Percentiles rank a stretch among this genome's conserved stretches.
Evolutionary conservation across 805 yeast genomes (phyloP).

Genomic region (Millerozyma acaciae): DNA sequence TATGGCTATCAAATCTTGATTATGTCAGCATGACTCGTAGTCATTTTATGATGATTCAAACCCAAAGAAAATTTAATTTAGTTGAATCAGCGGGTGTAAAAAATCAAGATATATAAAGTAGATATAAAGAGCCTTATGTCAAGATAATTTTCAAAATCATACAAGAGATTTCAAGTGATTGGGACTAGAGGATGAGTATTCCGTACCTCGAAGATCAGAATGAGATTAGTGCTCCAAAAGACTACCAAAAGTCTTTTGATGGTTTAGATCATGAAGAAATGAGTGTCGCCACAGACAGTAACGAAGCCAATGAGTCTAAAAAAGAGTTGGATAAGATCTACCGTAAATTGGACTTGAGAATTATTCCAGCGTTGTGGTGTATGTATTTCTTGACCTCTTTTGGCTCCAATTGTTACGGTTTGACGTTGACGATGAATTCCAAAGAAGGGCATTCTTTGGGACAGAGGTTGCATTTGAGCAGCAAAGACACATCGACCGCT

Average conservation of each 20-base stretch:
- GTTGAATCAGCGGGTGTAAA: too few relatives aligned
- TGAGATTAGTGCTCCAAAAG: too few relatives aligned
- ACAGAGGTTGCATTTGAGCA: conserved; percentile 46
- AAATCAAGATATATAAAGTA: too few relatives aligned
- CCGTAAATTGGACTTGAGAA: conserved; percentile 61
- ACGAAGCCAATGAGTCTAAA: conserved; percentile 4
- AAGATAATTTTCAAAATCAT: too few relatives aligned
- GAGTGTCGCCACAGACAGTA: conserved; percentile 2
- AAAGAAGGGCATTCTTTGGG: conserved; percentile 57
- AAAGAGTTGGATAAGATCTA: conserved; percentile 51
- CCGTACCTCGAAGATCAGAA: too few relatives aligned
- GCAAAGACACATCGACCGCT: conserved; percentile 66
- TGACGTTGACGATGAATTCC: conserved; percentile 74
- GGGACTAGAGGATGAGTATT: too few relatives aligned
- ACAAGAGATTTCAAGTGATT: too few relatives aligned
- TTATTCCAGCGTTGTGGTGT: conserved; percentile 80
- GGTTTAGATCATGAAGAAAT: conserved; percentile 3
- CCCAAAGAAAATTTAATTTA: too few relatives aligned
- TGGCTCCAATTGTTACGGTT: conserved; percentile 74
- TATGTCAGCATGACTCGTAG: too few relatives aligned
- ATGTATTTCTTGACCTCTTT: conserved; percentile 75
- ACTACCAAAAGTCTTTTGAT: neutral
- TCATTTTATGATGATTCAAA: too few relatives aligned
- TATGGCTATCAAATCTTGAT: too few relatives aligned
- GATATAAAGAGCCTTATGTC: too few relatives aligned